Conservation (phyloP, 306 rosid genomes). For the Senna tora region DNA sequence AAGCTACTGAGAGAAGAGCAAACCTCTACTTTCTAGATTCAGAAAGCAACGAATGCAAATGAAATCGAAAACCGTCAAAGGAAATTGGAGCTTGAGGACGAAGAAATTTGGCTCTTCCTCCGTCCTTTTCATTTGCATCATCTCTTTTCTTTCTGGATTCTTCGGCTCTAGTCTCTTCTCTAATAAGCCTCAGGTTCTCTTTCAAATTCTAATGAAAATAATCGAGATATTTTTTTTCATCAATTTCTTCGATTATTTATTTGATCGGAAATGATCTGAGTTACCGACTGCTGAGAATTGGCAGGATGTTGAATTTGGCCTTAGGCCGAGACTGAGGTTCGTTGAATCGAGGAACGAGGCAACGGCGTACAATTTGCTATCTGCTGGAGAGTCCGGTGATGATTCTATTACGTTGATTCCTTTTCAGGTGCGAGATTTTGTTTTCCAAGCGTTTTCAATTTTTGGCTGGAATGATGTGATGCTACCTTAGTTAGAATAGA, state of each 20-base stretch:
- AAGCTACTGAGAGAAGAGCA: not conserved
- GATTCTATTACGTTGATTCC: constrained; percentile 70
- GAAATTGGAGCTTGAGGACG: constrained; percentile 55
- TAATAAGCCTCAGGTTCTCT: constrained; percentile 33
- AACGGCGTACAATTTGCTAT: constrained; percentile 40
- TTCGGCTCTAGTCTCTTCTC: constrained; percentile 57
- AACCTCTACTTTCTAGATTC: not conserved
- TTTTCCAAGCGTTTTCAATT: not conserved
- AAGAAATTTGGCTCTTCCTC: constrained; percentile 53
- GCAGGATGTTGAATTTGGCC: constrained; percentile 52
- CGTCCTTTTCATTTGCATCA: constrained; percentile 58
- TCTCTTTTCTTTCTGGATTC: constrained; percentile 75
- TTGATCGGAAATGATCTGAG: not conserved
- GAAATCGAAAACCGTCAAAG: constrained; percentile 61
- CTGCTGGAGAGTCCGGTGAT: constrained; percentile 72
- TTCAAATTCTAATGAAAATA: not conserved
- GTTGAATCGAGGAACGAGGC: too few species aligned
- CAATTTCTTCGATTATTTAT: not conserved
- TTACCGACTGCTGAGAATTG: constrained; percentile 18
- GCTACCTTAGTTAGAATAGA: constrained; percentile 11
- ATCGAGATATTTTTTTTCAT: not conserved
- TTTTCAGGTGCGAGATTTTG: constrained; percentile 64
- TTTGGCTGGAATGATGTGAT: not conserved
- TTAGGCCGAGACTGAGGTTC: constrained; percentile 39
- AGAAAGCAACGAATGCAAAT: constrained; percentile 33